These are phyloP conservation scores for Fusarium napiforme DNA, from an alignment of 2,329 filamentous ascomycete genomes.

Conservation along the genomic window DNA sequence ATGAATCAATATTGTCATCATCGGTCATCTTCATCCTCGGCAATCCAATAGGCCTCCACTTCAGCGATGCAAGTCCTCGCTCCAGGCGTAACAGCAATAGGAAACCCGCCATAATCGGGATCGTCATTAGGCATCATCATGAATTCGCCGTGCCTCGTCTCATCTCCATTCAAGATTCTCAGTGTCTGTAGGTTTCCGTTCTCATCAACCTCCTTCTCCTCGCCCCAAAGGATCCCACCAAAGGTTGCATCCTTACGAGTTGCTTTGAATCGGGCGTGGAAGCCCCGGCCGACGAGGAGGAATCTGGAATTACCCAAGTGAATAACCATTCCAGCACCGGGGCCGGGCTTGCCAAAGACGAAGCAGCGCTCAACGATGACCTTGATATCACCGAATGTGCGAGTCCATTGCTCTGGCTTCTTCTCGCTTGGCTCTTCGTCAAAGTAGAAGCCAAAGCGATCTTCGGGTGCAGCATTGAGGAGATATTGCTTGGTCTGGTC, in stretches of 20 bases:
- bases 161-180: constrained; percentile 53
- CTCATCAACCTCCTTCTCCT: constrained; percentile 52
- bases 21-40: constrained; percentile 44
- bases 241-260: constrained; percentile 49
- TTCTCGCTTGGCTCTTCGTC: constrained; percentile 47
- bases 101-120: constrained; percentile 66
- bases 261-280: constrained; percentile 51
- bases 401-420: constrained; percentile 41
- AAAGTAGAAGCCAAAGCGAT: constrained; percentile 53
- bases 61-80: constrained; percentile 60
- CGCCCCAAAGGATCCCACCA: constrained; percentile 50
- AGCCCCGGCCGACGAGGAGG: constrained; percentile 52
- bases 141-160: constrained; percentile 56
- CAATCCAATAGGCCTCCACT: constrained; percentile 51
- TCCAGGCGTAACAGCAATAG: constrained; percentile 65
- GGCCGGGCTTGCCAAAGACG: constrained; percentile 53
- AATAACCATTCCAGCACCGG: constrained; percentile 54
- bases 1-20: background rate
- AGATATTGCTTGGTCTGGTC: constrained; percentile 43
- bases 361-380: constrained; percentile 53
- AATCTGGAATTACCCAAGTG: constrained; percentile 51
- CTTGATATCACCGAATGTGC: constrained; percentile 48
- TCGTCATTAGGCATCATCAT: constrained; percentile 67
- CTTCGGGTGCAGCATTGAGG: constrained; percentile 45
- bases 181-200: constrained; percentile 48